Percentiles rank a stretch among this genome's conserved stretches.
Conservation (phyloP, 768 basidiomycete genomes). For the Xerocomellus chrysenteron region DNA sequence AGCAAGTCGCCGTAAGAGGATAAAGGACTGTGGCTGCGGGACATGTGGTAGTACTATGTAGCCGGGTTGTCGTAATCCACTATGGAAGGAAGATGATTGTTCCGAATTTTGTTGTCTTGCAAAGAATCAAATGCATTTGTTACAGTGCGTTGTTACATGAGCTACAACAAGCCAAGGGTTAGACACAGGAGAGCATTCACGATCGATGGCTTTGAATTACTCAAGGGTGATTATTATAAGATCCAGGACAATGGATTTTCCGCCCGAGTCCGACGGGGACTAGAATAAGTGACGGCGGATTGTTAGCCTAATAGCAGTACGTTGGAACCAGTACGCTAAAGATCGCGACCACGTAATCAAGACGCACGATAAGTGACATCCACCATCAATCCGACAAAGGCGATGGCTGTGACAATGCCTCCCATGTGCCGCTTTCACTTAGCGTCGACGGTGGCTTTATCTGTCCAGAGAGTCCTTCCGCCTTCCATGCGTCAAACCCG, state of each 20-base stretch:
- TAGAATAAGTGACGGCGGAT: background rate
- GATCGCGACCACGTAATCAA: background rate
- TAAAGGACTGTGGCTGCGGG: background rate
- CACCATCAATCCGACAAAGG: slow-evolving; percentile 22
- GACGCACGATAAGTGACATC: slow-evolving; percentile 1
- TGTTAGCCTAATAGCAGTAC: too few species aligned
- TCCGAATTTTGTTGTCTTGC: background rate
- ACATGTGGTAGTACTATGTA: background rate
- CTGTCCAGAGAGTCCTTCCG: slow-evolving; percentile 61
- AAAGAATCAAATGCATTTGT: background rate
- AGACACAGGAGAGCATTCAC: background rate
- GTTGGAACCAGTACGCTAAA: background rate
- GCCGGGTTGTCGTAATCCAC: background rate
- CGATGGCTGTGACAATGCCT: slow-evolving; percentile 29
- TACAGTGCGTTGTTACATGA: background rate
- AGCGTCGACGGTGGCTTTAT: slow-evolving; percentile 32
- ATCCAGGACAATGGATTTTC: background rate
- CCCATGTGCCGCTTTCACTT: slow-evolving; percentile 32
- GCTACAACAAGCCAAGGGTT: background rate
- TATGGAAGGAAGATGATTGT: background rate
- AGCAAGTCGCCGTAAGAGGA: background rate
- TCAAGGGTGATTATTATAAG: background rate
- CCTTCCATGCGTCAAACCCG: slow-evolving; percentile 71
- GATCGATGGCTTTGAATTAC: background rate
- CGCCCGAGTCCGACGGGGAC: background rate